Conservation (phyloP, 1,284 basidiomycete species). For the Trichosporon sp. region DNA sequence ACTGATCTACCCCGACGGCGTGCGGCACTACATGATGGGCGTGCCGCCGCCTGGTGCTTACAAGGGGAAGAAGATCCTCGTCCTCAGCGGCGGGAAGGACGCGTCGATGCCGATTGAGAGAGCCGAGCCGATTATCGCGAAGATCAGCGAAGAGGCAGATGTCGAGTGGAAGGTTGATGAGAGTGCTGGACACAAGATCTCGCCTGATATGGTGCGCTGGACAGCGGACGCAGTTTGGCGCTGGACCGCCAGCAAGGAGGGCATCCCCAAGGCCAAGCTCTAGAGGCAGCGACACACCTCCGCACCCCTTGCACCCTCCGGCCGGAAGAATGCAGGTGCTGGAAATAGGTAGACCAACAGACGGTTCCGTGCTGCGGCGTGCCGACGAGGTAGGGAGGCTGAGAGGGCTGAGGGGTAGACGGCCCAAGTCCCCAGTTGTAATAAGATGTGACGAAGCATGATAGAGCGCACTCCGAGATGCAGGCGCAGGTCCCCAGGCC, state of each 20-base stretch:
- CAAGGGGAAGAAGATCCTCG: slow-evolving; percentile 69
- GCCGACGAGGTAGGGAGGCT: too few relatives aligned
- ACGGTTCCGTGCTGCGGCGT: too few relatives aligned
- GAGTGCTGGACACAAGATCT: slow-evolving; percentile 20
- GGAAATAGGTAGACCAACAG: background rate
- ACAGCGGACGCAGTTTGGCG: slow-evolving; percentile 24
- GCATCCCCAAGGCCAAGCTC: slow-evolving; percentile 5
- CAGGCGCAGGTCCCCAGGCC: background rate
- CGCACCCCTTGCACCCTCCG: background rate
- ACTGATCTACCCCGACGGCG: slow-evolving; percentile 58
- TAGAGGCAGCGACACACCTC: background rate
- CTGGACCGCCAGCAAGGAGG: slow-evolving; percentile 15
- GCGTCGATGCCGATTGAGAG: slow-evolving; percentile 42
- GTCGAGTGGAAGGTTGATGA: slow-evolving; percentile 19
- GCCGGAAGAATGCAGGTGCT: background rate
- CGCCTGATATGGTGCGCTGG: slow-evolving; percentile 22
- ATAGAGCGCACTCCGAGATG: background rate
- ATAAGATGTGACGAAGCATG: background rate
- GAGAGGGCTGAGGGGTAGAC: background rate
- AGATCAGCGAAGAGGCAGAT: slow-evolving; percentile 16
- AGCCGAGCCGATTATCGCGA: background rate
- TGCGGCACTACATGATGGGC: slow-evolving; percentile 62
- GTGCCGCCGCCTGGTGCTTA: slow-evolving; percentile 61
- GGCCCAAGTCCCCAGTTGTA: background rate
- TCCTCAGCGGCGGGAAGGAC: slow-evolving; percentile 63